Conservation (phyloP, 257 asterid genomes). For the Solanum bukasovii region DNA sequence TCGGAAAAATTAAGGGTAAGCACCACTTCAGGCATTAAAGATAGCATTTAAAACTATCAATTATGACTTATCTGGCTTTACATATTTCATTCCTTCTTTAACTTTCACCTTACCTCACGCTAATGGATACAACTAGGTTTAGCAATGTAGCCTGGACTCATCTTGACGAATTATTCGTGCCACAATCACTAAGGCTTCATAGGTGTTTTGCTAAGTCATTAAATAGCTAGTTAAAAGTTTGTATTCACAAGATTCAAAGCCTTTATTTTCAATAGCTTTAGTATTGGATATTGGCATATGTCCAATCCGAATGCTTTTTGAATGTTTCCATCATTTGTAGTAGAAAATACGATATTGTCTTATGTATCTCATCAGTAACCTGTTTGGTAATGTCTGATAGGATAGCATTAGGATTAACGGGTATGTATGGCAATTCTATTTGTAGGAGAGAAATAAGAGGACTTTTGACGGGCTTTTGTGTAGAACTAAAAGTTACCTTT, state of each 20-base stretch:
- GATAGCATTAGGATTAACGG: background rate
- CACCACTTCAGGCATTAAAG: background rate
- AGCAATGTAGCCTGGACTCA: background rate
- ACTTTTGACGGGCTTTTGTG: background rate
- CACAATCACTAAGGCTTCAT: background rate
- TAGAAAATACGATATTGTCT: background rate
- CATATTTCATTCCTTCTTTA: background rate
- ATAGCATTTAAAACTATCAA: background rate
- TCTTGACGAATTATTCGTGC: background rate
- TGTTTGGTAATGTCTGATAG: background rate
- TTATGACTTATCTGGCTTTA: background rate
- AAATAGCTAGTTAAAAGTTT: background rate
- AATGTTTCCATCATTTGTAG: background rate
- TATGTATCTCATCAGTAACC: background rate
- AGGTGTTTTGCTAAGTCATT: background rate
- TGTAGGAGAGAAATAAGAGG: background rate
- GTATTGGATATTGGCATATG: background rate
- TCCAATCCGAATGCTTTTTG: background rate
- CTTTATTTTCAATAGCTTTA: background rate
- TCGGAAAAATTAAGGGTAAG: background rate
- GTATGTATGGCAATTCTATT: background rate
- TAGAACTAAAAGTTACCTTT: background rate
- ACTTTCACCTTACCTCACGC: background rate
- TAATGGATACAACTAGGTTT: background rate
- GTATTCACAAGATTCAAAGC: background rate